phyloP scores from a whole-genome alignment of 768 basidiomycete species.

The Clitopilus passeckerianus region DNA sequence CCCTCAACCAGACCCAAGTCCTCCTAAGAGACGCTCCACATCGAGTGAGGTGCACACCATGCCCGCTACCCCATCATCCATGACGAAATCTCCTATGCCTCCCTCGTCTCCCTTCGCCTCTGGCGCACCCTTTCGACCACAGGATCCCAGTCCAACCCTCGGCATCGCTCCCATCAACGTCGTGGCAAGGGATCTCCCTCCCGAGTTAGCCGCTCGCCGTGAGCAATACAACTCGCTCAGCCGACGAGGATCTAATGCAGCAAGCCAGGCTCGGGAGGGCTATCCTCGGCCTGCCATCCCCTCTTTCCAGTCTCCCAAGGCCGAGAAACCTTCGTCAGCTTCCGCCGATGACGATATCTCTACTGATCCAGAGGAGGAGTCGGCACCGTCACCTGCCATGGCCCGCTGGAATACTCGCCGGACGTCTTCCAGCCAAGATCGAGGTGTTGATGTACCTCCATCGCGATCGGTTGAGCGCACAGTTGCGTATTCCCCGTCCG shows the following conservation, averaged over 20 bases:
- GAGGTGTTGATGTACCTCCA: slow-evolving; percentile 20
- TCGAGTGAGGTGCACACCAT: neutral
- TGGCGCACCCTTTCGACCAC: neutral
- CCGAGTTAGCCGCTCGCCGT: neutral
- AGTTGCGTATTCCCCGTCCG: slow-evolving; percentile 9
- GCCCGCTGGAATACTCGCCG: neutral
- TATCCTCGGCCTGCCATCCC: neutral
- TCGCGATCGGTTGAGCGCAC: slow-evolving; percentile 21
- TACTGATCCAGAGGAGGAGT: neutral
- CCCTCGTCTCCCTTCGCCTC: neutral
- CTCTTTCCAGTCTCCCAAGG: neutral
- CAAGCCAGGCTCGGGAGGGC: neutral
- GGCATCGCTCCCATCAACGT: neutral
- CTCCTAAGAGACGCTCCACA: neutral
- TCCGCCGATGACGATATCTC: neutral
- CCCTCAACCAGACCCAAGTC: neutral
- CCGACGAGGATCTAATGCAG: neutral
- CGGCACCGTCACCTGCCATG: neutral
- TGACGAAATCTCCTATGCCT: neutral
- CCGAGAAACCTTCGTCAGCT: neutral
- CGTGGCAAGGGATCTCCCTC: neutral
- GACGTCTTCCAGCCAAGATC: slow-evolving; percentile 8
- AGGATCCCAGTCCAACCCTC: neutral
- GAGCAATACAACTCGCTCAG: neutral
- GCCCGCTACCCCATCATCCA: neutral